Evolutionary conservation across 176 grass and related monocot species (phyloP), one percentile per base, ranked within the genome.

Genomic region (Carex scoparia): DNA sequence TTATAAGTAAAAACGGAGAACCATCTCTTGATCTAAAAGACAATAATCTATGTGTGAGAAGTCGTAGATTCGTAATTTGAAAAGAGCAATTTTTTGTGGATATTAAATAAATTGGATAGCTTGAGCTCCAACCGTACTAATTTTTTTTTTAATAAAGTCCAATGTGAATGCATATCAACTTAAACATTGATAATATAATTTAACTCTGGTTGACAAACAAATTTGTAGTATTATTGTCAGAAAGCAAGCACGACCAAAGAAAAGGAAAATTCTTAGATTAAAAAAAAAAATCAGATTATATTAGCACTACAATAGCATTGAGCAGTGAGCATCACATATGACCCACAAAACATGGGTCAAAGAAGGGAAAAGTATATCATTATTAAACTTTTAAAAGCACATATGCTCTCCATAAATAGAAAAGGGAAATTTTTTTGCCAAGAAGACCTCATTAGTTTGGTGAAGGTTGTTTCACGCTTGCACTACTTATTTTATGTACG

Each of bases 321-420:
- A n/a, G 59, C 56, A 62, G 13, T 80, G 80, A 83, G 62, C 62
- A 83, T 68, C 61, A 53, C 61, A 67, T 51, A 68, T 83, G 80
- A 65, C 61, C 81, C 81, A 69, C 64, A 83, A 83, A 83, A 83
- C 81, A 83, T 2, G 81, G 81, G 81, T 83, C 81, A 83, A 83
- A 83, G 27, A 42, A 42, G 65, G 4, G 5, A 23, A 23, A 23
- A 23, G 23, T 23, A 23, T 23, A 23, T 23, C 61, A 68, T 68
- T 37, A 83, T 67, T 69, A 53, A 83, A 66, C 13, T 15, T 64
- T 10, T 58, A 7, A 79, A 79, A 33, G 48, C 57, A 46, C 79
- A 65, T 31, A 35, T 48, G 61, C 42, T 46, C 60, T 61, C 58
- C 18, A 64, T 23, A 44, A 49, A 65, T 14, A 16, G 3, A 61